Evolutionary conservation across 805 yeast species (phyloP).

Genomic region (Schwanniomyces pseudopolymorphus): DNA sequence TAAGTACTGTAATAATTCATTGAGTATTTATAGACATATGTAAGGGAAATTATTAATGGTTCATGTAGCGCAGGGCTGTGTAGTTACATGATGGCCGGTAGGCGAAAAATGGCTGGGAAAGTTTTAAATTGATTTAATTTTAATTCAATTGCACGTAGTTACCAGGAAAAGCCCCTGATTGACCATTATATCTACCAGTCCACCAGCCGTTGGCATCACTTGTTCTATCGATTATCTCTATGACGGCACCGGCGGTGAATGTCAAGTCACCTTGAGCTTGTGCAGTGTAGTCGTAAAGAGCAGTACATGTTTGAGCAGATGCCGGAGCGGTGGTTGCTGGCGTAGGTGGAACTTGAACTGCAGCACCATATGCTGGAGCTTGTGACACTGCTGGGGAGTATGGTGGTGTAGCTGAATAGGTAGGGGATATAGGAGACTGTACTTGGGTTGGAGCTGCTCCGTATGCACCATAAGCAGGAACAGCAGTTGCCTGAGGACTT

Average conservation of each 20-base stretch:
- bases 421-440: constrained; percentile 11
- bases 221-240: constrained; percentile 79
- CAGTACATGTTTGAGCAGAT: constrained; percentile 70
- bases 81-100: no score
- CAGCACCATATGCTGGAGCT: constrained; percentile 31
- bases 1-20: not conserved
- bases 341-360: constrained; percentile 7
- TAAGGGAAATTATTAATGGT: not conserved
- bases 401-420: constrained; percentile 16
- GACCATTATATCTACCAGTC: constrained; percentile 88
- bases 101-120: no score
- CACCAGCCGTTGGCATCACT: constrained; percentile 94
- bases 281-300: constrained; percentile 87
- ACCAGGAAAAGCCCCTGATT: constrained; percentile 92
- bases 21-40: not conserved
- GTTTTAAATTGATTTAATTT: not conserved
- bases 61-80: no score
- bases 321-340: constrained; percentile 26
- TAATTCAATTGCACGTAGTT: constrained; percentile 81
- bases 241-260: constrained; percentile 84
- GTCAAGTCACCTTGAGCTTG: constrained; percentile 91
- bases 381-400: constrained; percentile 21
- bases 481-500: constrained; percentile 15
- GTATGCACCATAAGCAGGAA: constrained; percentile 13
- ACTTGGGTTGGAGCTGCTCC: constrained; percentile 3